Percentiles rank a stretch among this genome's conserved stretches.
Conservation (phyloP, 2,329 filamentous ascomycete genomes). For the Fusarium sp. region DNA sequence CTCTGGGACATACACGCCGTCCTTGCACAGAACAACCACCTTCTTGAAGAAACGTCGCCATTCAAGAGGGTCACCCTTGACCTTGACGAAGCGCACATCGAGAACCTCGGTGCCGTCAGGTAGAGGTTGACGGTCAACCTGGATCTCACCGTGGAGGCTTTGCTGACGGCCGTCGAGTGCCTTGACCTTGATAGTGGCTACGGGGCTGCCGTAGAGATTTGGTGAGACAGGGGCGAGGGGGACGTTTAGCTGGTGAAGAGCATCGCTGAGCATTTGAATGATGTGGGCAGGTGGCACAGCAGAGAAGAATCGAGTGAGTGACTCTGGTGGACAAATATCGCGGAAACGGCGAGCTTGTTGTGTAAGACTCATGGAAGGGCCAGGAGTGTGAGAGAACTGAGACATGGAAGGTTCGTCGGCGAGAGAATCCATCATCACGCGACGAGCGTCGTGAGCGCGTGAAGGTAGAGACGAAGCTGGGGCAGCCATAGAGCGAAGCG, state of each 20-base stretch:
- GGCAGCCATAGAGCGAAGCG: constrained; percentile 64
- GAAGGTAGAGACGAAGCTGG: constrained; percentile 52
- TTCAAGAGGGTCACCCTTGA: constrained; percentile 95
- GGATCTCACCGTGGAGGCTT: constrained; percentile 78
- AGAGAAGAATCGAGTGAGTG: constrained; percentile 93
- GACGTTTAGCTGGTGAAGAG: constrained; percentile 87
- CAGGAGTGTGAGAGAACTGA: constrained; percentile 85
- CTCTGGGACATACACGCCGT: constrained; percentile 75
- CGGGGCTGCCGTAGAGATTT: constrained; percentile 64
- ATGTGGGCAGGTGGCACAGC: constrained; percentile 80
- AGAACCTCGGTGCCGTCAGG: constrained; percentile 71
- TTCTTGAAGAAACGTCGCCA: constrained; percentile 98
- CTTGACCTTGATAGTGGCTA: constrained; percentile 77
- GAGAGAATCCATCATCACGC: constrained; percentile 71
- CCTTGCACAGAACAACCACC: constrained; percentile 87
- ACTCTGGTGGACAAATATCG: constrained; percentile 90
- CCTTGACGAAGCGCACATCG: constrained; percentile 92
- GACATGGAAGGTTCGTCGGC: constrained; percentile 87
- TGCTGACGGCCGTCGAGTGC: constrained; percentile 80
- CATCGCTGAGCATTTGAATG: constrained; percentile 82
- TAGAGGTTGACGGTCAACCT: constrained; percentile 74
- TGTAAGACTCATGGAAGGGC: constrained; percentile 85
- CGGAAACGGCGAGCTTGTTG: constrained; percentile 89
- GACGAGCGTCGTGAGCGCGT: constrained; percentile 49
- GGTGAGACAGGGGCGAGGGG: constrained; percentile 69